These are phyloP conservation scores for Narthecium ossifragum DNA, from an alignment of 106 monocot species.

Conservation along the genomic window DNA sequence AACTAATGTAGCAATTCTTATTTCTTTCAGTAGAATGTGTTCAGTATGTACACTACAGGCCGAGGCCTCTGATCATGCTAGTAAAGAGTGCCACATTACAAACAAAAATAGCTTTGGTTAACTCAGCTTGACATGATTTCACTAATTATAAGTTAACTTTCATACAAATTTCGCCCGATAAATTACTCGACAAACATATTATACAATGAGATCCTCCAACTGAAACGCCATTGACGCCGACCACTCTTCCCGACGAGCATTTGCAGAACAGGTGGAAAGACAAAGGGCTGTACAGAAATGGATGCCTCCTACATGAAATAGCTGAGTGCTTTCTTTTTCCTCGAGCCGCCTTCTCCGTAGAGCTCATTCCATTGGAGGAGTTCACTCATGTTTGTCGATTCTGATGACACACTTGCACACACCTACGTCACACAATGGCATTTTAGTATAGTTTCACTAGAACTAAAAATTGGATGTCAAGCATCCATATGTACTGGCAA, in stretches of 20 bases:
- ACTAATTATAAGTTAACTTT: constrained; percentile 8
- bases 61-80: constrained; percentile 2
- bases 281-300: neutral
- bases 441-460: too few relatives aligned
- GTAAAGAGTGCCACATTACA: neutral
- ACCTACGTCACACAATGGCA: constrained; percentile 27
- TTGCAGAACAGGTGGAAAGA: neutral
- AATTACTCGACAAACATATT: constrained; percentile 5
- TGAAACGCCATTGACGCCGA: neutral
- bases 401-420: constrained; percentile 64
- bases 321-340: constrained; percentile 59
- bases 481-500: neutral
- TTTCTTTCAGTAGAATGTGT: constrained; percentile 13
- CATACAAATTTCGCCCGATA: constrained; percentile 1
- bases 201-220: constrained; percentile 6
- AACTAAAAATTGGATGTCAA: neutral
- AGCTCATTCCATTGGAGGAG: constrained; percentile 68
- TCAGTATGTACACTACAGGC: constrained; percentile 13
- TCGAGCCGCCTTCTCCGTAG: constrained; percentile 69
- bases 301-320: constrained; percentile 50
- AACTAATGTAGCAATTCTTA: neutral
- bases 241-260: neutral
- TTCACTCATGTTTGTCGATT: constrained; percentile 65
- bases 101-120: neutral
- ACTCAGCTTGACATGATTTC: neutral